Conservation (phyloP, 257 asterid species). For the Thymus quinquecostatus region DNA sequence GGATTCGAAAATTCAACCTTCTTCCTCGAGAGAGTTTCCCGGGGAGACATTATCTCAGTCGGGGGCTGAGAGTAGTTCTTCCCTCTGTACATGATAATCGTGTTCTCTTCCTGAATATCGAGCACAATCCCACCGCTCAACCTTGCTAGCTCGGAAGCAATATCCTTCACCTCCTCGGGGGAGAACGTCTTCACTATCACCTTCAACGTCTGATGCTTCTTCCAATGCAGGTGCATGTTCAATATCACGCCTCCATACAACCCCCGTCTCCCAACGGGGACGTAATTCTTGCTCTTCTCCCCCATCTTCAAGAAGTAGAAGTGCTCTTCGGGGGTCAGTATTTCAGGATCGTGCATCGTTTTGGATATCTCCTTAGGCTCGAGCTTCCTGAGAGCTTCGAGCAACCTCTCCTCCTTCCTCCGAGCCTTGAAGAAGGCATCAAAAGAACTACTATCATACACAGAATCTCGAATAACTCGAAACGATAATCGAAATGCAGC, state of each 20-base stretch:
- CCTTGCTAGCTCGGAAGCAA: constrained; percentile 87
- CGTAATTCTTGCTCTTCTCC: constrained; percentile 88
- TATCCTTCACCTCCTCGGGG: constrained; percentile 86
- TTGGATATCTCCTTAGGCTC: constrained; percentile 89
- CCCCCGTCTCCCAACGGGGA: constrained; percentile 96
- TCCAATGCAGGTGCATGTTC: constrained; percentile 99
- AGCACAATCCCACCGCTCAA: constrained; percentile 98
- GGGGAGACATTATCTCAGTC: constrained; percentile 96
- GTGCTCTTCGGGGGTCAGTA: constrained; percentile 97
- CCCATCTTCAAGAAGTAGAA: constrained; percentile 96
- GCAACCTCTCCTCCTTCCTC: constrained; percentile 73
- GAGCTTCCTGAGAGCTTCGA: constrained; percentile 72
- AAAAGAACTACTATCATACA: constrained; percentile 9
- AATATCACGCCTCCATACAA: constrained; percentile 91
- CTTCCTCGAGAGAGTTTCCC: constrained; percentile 83
- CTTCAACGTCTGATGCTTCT: constrained; percentile 91
- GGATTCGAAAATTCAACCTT: constrained; percentile 52
- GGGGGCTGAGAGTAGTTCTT: constrained; percentile 97
- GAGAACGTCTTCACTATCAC: constrained; percentile 89
- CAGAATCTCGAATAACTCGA: constrained; percentile 15
- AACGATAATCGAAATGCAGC: no score
- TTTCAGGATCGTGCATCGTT: constrained; percentile 90
- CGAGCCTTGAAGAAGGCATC: constrained; percentile 60
- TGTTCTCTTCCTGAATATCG: constrained; percentile 77
- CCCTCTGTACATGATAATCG: constrained; percentile 94